A percentile compares a stretch with the other conserved stretches of the same genome.
Evolutionary conservation across 495 filamentous ascomycete genomes (phyloP).

Genomic region (Sphaerosporella brunnea): DNA sequence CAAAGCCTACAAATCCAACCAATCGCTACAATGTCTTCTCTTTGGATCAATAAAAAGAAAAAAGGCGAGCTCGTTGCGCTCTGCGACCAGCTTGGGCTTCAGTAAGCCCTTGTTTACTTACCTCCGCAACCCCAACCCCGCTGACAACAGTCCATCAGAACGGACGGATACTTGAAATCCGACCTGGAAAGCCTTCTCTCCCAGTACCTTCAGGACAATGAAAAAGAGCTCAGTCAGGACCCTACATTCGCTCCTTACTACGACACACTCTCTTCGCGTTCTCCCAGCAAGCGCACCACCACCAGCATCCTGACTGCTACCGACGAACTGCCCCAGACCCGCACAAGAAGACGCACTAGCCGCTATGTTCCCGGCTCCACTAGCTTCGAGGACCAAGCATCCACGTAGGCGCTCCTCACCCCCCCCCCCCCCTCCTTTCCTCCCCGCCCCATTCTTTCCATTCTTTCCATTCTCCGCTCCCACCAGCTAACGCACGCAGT

Average conservation of each 20-base stretch:
- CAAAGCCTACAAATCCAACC: no score
- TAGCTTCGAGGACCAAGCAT: constrained; percentile 10
- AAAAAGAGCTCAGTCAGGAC: constrained; percentile 41
- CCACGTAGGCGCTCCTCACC: constrained; percentile 6
- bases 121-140: constrained; percentile 3
- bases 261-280: constrained; percentile 41
- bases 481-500: not conserved
- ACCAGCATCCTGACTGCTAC: no score
- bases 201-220: constrained; percentile 51
- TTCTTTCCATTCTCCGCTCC: no score
- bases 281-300: constrained; percentile 56
- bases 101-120: constrained; percentile 30
- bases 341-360: constrained; percentile 24
- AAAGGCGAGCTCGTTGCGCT: constrained; percentile 66
- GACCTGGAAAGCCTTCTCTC: constrained; percentile 70
- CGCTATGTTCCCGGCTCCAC: constrained; percentile 9
- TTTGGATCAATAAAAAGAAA: constrained; percentile 65
- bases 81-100: constrained; percentile 52
- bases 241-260: constrained; percentile 59
- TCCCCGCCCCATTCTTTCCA: not conserved
- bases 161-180: constrained; percentile 52
- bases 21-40: constrained; percentile 7
- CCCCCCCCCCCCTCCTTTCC: not conserved
- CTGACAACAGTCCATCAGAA: constrained; percentile 33
- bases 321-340: constrained; percentile 30